Percentiles rank a stretch among this genome's conserved stretches.
Conservation (phyloP, 108 stramenopile species). For the Aurantiochytrium sp. region DNA sequence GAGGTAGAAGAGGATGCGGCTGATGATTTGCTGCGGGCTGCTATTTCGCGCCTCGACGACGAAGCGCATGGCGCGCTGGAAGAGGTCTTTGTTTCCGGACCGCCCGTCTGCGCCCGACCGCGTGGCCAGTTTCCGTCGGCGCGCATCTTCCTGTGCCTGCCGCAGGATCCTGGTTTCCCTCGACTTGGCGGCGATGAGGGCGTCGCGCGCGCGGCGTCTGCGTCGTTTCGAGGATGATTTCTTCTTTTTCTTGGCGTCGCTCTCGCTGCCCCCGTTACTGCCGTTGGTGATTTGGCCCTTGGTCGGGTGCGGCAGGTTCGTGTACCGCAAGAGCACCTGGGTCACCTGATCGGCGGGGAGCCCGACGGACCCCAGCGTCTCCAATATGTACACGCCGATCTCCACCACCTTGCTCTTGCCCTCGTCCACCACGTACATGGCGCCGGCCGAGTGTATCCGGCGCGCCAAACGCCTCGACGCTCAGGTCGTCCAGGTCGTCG, state of each 20-base stretch:
- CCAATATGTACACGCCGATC: constrained; percentile 29
- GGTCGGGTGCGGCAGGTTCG: not conserved
- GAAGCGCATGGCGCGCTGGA: constrained; percentile 11
- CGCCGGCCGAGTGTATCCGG: not conserved
- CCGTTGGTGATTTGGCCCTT: not conserved
- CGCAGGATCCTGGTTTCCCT: not conserved
- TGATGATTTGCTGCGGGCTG: constrained; percentile 12
- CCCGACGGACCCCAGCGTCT: constrained; percentile 14
- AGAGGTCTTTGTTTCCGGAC: not conserved
- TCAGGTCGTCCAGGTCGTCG: too few relatives aligned
- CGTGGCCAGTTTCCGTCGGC: not conserved
- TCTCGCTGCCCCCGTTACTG: not conserved
- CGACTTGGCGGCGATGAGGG: not conserved
- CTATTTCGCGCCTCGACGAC: constrained; percentile 12
- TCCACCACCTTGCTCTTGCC: constrained; percentile 18
- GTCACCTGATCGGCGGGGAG: constrained; percentile 25
- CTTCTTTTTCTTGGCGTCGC: not conserved
- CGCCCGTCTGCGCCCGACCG: not conserved
- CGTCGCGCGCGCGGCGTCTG: not conserved
- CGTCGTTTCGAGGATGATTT: not conserved
- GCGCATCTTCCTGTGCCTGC: not conserved
- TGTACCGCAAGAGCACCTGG: not conserved
- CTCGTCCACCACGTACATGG: constrained; percentile 1
- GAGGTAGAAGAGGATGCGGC: constrained; percentile 18
- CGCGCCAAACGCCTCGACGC: too few relatives aligned